These are phyloP conservation scores for Astraeus odoratus DNA, from an alignment of 768 basidiomycete species.

Conservation along the genomic window DNA sequence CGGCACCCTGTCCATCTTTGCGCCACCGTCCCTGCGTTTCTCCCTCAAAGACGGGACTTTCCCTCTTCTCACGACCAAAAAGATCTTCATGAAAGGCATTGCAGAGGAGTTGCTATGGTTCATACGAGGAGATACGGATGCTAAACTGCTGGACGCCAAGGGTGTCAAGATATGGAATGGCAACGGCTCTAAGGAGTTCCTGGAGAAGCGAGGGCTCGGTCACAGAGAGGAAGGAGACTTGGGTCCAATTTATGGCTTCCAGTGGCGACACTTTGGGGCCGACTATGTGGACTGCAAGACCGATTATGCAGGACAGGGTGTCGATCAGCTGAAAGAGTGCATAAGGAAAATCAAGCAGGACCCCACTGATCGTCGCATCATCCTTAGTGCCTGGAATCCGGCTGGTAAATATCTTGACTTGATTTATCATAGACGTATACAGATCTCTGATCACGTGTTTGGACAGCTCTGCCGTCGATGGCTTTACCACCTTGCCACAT, in stretches of 20 bases:
- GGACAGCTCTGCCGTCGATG: constrained; percentile 86
- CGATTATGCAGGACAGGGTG: constrained; percentile 77
- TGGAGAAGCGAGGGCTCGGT: constrained; percentile 77
- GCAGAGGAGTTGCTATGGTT: constrained; percentile 96
- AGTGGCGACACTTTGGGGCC: constrained; percentile 95
- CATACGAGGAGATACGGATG: constrained; percentile 76
- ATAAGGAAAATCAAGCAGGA: constrained; percentile 88
- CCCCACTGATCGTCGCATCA: constrained; percentile 90
- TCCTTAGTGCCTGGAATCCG: constrained; percentile 97
- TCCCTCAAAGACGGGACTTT: constrained; percentile 68
- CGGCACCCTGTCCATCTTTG: constrained; percentile 88
- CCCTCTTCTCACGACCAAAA: constrained; percentile 92
- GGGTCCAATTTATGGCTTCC: constrained; percentile 96
- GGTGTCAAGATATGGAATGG: constrained; percentile 98
- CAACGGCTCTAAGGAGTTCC: constrained; percentile 82
- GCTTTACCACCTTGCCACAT: constrained; percentile 98
- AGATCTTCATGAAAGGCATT: constrained; percentile 88
- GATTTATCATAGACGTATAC: not conserved
- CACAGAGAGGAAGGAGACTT: constrained; percentile 87
- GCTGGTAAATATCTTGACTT: constrained; percentile 56
- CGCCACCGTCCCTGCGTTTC: constrained; percentile 86
- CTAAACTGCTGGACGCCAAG: constrained; percentile 63
- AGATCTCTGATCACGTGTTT: not conserved
- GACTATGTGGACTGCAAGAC: constrained; percentile 66
- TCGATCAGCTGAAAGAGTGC: constrained; percentile 87